Conservation (phyloP, 73 alveolate genomes). For the Paramecium sonneborni region DNA sequence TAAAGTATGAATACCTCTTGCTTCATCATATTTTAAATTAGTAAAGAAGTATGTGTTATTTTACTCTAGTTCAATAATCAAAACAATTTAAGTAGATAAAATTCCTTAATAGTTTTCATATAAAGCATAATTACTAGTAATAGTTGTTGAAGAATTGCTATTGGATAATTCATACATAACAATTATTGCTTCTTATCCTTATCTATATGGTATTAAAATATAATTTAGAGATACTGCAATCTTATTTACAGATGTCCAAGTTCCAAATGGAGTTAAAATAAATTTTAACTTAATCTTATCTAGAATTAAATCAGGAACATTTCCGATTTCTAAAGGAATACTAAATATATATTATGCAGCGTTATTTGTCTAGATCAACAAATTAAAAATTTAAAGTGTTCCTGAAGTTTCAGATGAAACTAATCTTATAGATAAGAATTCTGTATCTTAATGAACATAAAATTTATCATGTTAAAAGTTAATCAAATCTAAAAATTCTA, state of each 20-base stretch:
- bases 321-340: background rate
- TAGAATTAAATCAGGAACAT: background rate
- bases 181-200: background rate
- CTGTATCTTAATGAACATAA: background rate
- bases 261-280: constrained; percentile 37
- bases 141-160: background rate
- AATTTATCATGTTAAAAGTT: background rate
- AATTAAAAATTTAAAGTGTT: background rate
- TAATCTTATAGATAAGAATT: background rate
- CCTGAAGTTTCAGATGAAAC: background rate
- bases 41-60: background rate
- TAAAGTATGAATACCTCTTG: background rate
- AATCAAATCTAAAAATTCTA: background rate
- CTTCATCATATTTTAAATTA: background rate
- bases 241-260: background rate
- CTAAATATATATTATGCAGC: background rate
- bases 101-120: background rate
- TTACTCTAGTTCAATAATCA: background rate
- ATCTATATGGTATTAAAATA: background rate
- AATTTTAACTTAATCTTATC: background rate
- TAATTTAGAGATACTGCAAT: background rate
- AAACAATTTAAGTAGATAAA: background rate
- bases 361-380: background rate
- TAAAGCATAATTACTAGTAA: background rate
- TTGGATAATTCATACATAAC: background rate